Base-by-base conservation (phyloP, 495 filamentous ascomycete genomes). In the Aspergillus incahuasiensis region DNA sequence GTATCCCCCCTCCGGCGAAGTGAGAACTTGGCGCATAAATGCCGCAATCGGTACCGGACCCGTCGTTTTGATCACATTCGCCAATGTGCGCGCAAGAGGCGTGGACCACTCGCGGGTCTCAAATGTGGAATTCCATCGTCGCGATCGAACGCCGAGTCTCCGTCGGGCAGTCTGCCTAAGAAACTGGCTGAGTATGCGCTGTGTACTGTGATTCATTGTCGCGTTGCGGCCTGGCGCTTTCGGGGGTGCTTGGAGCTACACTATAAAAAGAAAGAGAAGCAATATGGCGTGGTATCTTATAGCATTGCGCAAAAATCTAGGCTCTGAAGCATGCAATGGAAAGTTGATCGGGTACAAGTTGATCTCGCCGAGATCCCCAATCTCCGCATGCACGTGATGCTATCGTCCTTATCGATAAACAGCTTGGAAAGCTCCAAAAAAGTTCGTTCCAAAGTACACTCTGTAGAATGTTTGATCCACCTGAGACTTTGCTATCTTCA, bases 1-100 rank as follows among this genome's bases (percentile, higher is more conserved):
- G 76, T 98, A 98, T 42, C 94, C 94, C 52, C 89, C 90, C n/a
- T 87, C 75, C 48, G 90, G 86, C 12, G 87, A 87, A 13, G 92
- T 97, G 59, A 98, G 85, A 68, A 92, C 96, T 85, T 97, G 94
- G 65, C 94, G 91, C 94, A 98, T 98, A 71, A 91, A 98, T 35
- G 88, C 82, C 21, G 94, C 92, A 50, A 98, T 83, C 5, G 94
- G 87, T 39, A 97, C 85, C 5, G 94, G 94, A 2, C 94, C 94
- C 15, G 92, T 97, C 28, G 73, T 72, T 68, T 75, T 84, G 62
- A 97, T 94, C 28, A 90, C 91, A 63, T 88, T 84, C 39, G 84
- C 86, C 24, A 97, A 77, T 61, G 84, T 86, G 61, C 89, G 91
- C 5, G 92, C 92, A 41, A 97, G 71, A 24, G 92, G 92, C 34